These are phyloP conservation scores for Phellopilus nigrolimitatus DNA, from an alignment of 1,284 basidiomycete genomes.

Conservation along the genomic window DNA sequence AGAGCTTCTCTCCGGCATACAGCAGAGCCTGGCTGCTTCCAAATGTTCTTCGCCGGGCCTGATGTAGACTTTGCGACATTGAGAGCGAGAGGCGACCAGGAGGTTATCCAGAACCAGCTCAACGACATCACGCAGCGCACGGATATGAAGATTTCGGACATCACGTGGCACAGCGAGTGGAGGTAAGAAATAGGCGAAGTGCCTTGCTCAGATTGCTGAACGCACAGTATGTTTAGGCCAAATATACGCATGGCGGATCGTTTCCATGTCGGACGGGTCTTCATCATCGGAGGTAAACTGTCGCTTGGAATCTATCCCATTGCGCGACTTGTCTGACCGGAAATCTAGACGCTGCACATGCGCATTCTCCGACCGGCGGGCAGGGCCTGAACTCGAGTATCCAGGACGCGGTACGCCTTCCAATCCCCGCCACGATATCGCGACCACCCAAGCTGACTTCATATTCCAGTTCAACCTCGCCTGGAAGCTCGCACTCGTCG, in stretches of 20 bases:
- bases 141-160: slow-evolving; percentile 7
- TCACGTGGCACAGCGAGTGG: slow-evolving; percentile 11
- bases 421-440: no score
- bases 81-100: background rate
- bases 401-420: slow-evolving; percentile 40
- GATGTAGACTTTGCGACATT: slow-evolving; percentile 1
- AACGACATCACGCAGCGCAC: background rate
- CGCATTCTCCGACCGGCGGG: slow-evolving; percentile 42
- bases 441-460: no score
- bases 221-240: slow-evolving; percentile 26
- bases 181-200: background rate
- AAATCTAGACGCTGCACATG: slow-evolving; percentile 37
- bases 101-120: background rate
- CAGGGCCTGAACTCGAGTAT: slow-evolving; percentile 40
- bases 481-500: slow-evolving; percentile 33
- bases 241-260: slow-evolving; percentile 36
- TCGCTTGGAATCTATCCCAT: background rate
- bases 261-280: slow-evolving; percentile 32
- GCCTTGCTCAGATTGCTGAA: background rate
- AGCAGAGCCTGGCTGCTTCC: background rate
- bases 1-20: slow-evolving; percentile 2
- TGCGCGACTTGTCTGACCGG: background rate
- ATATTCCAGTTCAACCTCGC: slow-evolving; percentile 23
- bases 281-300: slow-evolving; percentile 34
- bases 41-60: slow-evolving; percentile 2